Evolutionary conservation across 1,284 basidiomycete species (phyloP).

Genomic region (Cronartium quercuum): DNA sequence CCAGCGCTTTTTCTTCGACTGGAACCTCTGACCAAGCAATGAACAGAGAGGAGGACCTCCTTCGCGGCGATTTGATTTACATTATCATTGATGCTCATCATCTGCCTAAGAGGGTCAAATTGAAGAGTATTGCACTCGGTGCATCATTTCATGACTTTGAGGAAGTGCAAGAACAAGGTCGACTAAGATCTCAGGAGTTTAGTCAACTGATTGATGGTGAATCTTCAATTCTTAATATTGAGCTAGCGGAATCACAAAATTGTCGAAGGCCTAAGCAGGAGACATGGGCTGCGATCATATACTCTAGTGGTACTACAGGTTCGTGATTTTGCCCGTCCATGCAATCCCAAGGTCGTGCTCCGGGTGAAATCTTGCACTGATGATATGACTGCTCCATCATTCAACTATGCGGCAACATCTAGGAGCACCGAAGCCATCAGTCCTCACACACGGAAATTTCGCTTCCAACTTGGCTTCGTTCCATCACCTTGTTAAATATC

Average conservation of each 20-base stretch:
- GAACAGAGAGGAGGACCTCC: not conserved
- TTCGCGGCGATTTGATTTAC: conserved; percentile 6
- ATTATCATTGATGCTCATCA: conserved; percentile 10
- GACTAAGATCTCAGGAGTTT: not conserved
- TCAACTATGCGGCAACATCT: not conserved
- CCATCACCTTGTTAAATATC: conserved; percentile 2
- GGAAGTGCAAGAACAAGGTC: conserved; percentile 11
- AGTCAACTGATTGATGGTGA: not conserved
- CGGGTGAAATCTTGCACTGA: not conserved
- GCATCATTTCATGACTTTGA: conserved; percentile 16
- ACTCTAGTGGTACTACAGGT: conserved; percentile 35
- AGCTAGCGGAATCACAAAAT: conserved; percentile 10
- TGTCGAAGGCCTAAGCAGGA: not conserved
- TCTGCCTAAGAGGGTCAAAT: not conserved
- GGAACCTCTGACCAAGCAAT: not conserved
- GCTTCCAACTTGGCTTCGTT: conserved; percentile 25
- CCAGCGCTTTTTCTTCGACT: not conserved
- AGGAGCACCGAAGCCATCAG: conserved; percentile 17
- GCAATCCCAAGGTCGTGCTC: not conserved
- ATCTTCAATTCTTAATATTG: not conserved
- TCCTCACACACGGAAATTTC: conserved; percentile 26
- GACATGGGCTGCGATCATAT: conserved; percentile 14
- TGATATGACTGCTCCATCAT: not conserved
- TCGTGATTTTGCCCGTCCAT: not conserved
- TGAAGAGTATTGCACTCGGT: not conserved